Percentiles rank a stretch among this genome's conserved stretches.
phyloP scores from a whole-genome alignment of 306 rosid species.

The Sphenostylis stenocarpa region DNA sequence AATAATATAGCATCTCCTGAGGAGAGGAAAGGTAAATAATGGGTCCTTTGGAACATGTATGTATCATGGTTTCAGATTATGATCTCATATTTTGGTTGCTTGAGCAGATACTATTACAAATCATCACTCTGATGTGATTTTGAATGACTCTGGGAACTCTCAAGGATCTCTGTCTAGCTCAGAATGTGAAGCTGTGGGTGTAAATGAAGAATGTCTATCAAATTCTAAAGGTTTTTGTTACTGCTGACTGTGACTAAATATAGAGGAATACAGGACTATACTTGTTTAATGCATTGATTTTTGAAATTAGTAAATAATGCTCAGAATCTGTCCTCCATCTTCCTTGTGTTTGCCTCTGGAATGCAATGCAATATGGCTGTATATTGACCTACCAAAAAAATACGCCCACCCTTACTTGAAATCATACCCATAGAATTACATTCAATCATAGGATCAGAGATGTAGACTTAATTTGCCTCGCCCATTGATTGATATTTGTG shows the following conservation, averaged over 20 bases:
- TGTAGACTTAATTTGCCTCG: neutral
- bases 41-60: neutral
- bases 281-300: neutral
- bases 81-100: conserved; percentile 27
- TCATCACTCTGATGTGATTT: conserved; percentile 45
- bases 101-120: conserved; percentile 51
- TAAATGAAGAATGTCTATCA: conserved; percentile 54
- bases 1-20: conserved; percentile 41
- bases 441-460: neutral
- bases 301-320: neutral
- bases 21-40: conserved; percentile 55
- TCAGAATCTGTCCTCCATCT: neutral
- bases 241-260: neutral
- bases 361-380: neutral
- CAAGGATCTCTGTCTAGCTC: conserved; percentile 46
- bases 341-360: neutral
- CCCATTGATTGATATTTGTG: neutral
- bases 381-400: neutral
- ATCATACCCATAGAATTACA: neutral
- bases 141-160: conserved; percentile 46
- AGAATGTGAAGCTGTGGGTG: conserved; percentile 44
- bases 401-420: neutral
- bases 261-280: neutral
- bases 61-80: neutral
- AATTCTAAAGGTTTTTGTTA: conserved; percentile 51